A percentile compares a stretch with the other conserved stretches of the same genome.
phyloP scores from a whole-genome alignment of 2,329 filamentous ascomycete species.

The Beauveria sp. region DNA sequence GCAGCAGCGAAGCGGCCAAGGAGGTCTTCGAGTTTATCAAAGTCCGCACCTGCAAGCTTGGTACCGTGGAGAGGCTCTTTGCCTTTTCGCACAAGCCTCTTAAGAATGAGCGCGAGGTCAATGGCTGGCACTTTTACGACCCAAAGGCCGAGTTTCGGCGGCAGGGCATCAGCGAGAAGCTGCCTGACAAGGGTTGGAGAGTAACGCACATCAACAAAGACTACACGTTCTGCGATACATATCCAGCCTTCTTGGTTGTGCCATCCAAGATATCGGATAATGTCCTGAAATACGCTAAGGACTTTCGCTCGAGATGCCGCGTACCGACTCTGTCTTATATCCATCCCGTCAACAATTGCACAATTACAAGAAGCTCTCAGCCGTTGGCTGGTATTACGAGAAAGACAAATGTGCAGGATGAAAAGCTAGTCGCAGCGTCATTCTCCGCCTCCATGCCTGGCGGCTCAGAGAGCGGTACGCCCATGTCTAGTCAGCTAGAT shows the following conservation, averaged over 20 bases:
- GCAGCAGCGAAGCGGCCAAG: slow-evolving; percentile 63
- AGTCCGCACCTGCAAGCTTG: slow-evolving; percentile 70
- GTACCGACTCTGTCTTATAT: slow-evolving; percentile 89
- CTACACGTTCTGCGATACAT: slow-evolving; percentile 87
- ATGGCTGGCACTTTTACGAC: slow-evolving; percentile 82
- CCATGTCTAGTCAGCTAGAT: slow-evolving; percentile 42
- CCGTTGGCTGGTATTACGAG: slow-evolving; percentile 78
- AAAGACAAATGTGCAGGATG: slow-evolving; percentile 91
- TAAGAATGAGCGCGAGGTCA: slow-evolving; percentile 62
- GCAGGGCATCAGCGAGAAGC: slow-evolving; percentile 78
- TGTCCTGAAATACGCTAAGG: slow-evolving; percentile 84
- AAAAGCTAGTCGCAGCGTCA: slow-evolving; percentile 85
- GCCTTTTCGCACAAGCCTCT: slow-evolving; percentile 80
- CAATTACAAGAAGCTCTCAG: slow-evolving; percentile 90
- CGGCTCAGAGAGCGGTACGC: slow-evolving; percentile 27
- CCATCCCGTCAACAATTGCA: slow-evolving; percentile 95
- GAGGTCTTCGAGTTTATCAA: slow-evolving; percentile 86
- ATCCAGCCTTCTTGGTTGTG: slow-evolving; percentile 77
- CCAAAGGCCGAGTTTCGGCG: slow-evolving; percentile 76
- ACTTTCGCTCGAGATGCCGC: slow-evolving; percentile 79
- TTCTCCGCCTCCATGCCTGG: slow-evolving; percentile 47
- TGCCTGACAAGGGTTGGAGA: slow-evolving; percentile 74
- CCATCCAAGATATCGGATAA: slow-evolving; percentile 93
- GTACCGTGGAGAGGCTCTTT: slow-evolving; percentile 79
- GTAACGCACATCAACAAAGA: slow-evolving; percentile 84